Conservation (phyloP, 805 yeast species). For the Candida adriatica region DNA sequence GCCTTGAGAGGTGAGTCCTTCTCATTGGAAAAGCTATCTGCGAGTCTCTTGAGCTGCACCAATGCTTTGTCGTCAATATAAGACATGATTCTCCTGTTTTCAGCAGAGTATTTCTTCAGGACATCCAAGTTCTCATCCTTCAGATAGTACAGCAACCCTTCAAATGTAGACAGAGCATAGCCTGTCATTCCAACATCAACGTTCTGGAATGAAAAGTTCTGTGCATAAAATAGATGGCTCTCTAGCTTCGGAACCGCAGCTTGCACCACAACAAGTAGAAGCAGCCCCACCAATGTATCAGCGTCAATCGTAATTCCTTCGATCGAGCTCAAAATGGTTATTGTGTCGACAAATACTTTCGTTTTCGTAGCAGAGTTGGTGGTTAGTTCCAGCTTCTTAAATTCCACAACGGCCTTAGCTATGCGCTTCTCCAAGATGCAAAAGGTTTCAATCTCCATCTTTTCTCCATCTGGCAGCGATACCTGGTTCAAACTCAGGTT, state of each 20-base stretch:
- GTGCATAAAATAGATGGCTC: conserved; percentile 60
- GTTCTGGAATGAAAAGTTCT: conserved; percentile 45
- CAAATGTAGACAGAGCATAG: conserved; percentile 76
- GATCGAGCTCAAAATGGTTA: conserved; percentile 40
- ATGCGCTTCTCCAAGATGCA: conserved; percentile 37
- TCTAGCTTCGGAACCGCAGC: conserved; percentile 53
- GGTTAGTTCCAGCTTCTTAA: conserved; percentile 40
- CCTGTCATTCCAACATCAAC: conserved; percentile 56
- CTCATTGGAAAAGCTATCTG: conserved; percentile 21
- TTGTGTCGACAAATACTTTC: conserved; percentile 41
- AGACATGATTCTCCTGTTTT: conserved; percentile 49
- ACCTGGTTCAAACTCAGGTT: conserved; percentile 34
- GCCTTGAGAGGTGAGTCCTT: conserved; percentile 26
- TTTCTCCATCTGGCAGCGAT: conserved; percentile 30
- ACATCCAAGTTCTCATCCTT: conserved; percentile 31
- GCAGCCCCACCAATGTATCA: conserved; percentile 66
- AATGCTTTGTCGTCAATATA: conserved; percentile 33
- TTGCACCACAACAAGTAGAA: conserved; percentile 64
- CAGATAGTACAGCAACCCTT: conserved; percentile 72
- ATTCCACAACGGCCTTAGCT: conserved; percentile 41
- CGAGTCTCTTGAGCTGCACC: conserved; percentile 19
- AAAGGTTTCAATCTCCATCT: conserved; percentile 24
- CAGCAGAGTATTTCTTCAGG: conserved; percentile 35
- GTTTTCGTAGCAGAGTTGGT: conserved; percentile 44
- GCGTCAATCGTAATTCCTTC: conserved; percentile 53